Evolutionary conservation across 345 rosid species (phyloP), one percentile per base, ranked within the genome.

Genomic region (Salix arbutifolia): DNA sequence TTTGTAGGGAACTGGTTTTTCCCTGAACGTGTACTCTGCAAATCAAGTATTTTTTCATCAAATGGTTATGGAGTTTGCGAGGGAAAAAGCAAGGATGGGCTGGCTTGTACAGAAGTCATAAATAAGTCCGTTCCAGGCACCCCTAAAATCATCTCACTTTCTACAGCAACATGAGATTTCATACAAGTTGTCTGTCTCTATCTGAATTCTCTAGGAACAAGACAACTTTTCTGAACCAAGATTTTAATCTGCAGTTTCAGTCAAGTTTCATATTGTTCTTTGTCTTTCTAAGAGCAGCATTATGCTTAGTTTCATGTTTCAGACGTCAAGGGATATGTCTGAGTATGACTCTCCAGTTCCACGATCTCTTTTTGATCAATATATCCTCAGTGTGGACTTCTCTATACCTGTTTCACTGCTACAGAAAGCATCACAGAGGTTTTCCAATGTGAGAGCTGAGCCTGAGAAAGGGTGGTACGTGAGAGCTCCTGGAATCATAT

Each of bases 391-490:
- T 71, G 10, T 37, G 46, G 61, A 69, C 77, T 80, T 61, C 17
- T 21, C 11, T 21, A 12, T 72, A 58, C 50, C 18, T 74, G 58
- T 56, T 60, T 40, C 50, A 21, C 75, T 77, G 68, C 17, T 74
- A 68, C 83, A 96, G 99, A 96, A 93, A 79, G 85, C 88, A 69
- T 86, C 98, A 8, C 91, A 90, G 74, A 87, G 64, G 77, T 91
- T 78, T 83, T 83, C 89, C 58, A 87, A 89, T 31, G 68, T 67
- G 16, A 84, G 97, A 65, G 77, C 91, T 70, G 93, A 93, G 84
- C 89, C 76, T 33, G 90, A 90, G 83, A 98, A 96, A 85, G 97
- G 99, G 98, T 93, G 99, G 98, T 93, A 87, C n/a, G 94, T 80
- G 60, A 72, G 60, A 62, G 46, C 78, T 12, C 74, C 77, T 68